phyloP scores from a whole-genome alignment of 2,329 filamentous ascomycete genomes.

The Phaeosphaeriaceae sp. region DNA sequence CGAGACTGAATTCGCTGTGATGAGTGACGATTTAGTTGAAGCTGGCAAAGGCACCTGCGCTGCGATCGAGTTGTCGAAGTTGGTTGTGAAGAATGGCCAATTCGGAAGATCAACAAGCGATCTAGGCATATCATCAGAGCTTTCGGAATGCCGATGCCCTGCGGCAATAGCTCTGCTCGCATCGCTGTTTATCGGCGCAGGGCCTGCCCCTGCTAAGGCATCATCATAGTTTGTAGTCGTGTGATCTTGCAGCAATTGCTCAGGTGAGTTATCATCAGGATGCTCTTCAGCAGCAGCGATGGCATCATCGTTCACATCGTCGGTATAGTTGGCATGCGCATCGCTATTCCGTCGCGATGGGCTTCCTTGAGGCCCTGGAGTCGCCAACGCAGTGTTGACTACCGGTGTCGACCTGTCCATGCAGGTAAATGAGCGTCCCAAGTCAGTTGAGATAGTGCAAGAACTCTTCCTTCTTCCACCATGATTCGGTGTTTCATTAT shows the following conservation, averaged over 20 bases:
- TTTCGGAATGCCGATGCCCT: no score
- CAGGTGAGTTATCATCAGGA: no score
- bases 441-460: no score
- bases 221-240: neutral
- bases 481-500: neutral
- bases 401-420: neutral
- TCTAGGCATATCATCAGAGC: neutral
- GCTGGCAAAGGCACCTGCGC: neutral
- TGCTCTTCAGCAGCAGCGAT: neutral
- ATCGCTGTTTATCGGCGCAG: neutral
- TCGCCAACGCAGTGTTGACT: neutral
- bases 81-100: neutral
- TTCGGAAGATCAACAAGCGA: neutral
- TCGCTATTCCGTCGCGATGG: neutral
- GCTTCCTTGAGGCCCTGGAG: neutral
- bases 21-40: neutral
- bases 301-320: neutral
- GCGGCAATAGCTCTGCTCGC: neutral
- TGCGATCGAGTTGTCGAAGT: neutral
- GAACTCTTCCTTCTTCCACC: neutral
- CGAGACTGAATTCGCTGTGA: no score
- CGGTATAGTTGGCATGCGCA: neutral
- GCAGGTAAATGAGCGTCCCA: neutral
- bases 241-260: neutral
- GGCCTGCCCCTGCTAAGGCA: no score